phyloP scores from a whole-genome alignment of 352 stramenopile species.

The Globisporangium iwayamae region DNA sequence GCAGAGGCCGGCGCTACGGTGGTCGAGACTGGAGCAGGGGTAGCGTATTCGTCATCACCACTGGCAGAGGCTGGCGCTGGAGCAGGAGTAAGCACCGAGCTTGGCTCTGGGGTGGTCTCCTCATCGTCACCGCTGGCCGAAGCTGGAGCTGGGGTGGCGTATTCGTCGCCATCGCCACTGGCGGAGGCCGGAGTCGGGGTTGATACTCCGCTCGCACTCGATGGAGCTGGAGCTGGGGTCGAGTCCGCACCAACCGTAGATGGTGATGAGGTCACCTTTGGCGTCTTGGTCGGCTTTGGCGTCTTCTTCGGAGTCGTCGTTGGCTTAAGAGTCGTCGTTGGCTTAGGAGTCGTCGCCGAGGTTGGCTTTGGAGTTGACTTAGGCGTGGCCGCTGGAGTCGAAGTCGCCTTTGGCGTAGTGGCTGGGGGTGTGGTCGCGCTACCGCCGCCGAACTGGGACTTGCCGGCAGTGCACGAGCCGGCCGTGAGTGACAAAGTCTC shows the following conservation, averaged over 20 bases:
- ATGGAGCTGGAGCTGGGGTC: constrained; percentile 3
- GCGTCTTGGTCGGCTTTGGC: constrained; percentile 10
- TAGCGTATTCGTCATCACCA: background rate
- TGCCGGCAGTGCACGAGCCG: constrained; percentile 28
- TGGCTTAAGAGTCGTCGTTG: constrained; percentile 15
- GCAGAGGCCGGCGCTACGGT: background rate
- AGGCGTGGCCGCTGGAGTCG: constrained; percentile 10
- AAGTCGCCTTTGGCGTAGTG: constrained; percentile 12
- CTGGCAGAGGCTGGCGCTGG: background rate
- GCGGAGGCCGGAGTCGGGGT: background rate
- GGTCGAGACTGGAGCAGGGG: constrained; percentile 2
- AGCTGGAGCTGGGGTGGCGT: constrained; percentile 3
- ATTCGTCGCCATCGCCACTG: background rate
- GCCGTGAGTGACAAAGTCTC: constrained; percentile 40
- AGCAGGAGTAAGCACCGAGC: background rate
- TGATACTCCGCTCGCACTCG: background rate
- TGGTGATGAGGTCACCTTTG: background rate
- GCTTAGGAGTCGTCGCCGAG: background rate
- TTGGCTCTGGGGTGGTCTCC: background rate
- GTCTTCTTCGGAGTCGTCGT: background rate
- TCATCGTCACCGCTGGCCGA: background rate
- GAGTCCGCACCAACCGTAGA: constrained; percentile 3
- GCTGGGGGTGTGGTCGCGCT: background rate
- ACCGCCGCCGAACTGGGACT: constrained; percentile 28
- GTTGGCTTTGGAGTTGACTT: constrained; percentile 12